Base-by-base conservation (phyloP, 495 filamentous ascomycete species). In the Penicillium manginii region DNA sequence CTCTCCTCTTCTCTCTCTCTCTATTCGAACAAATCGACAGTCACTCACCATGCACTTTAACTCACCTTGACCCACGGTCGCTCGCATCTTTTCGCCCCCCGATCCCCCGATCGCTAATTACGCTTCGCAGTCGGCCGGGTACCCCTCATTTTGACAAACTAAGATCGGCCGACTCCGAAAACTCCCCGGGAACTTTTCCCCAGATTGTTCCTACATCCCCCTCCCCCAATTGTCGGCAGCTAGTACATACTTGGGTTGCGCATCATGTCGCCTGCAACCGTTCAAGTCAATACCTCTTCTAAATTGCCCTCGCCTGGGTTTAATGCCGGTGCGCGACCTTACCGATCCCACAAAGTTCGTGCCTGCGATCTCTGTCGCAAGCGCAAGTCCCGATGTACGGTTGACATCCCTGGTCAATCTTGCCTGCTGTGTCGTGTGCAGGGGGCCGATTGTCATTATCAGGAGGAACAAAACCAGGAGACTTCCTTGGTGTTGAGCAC, bases 291-390 rank as follows among this genome's bases (percentile, higher is more conserved):
- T 62, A 59, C 75, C 10, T 61, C 65, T 47, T 67, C 70, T 19
- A 78, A 78, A 52, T 62, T 72, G 29, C 67, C 72, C 45, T 76
- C 76, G 47, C 72, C 76, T 53, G 73, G 73, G 22, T 74, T 80
- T 63, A 78, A 77, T 55, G 73, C 77, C 46, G 77, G 77, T 10
- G 71, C 77, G 50, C 68, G 78, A 51, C 80, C 80, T 2, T 81
- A 83, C 58, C 66, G 80, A 45, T 83, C 80, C 17, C 80, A 83
- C 68, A 81, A 81, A 54, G 75, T 80, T 48, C 72, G 78, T 58
- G 80, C 80, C 22, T 83, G 80, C 59, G 74, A 81, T 57, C 66
- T 79, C n/a, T 83, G 80, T 63, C 71, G 80, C 55, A 79, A 79
- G 60, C 75, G 80, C 66, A 83, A 83, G 63, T 80, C 77, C 2